Evolutionary conservation across 768 basidiomycete genomes (phyloP).

Genomic region (Boletus insuetus): DNA sequence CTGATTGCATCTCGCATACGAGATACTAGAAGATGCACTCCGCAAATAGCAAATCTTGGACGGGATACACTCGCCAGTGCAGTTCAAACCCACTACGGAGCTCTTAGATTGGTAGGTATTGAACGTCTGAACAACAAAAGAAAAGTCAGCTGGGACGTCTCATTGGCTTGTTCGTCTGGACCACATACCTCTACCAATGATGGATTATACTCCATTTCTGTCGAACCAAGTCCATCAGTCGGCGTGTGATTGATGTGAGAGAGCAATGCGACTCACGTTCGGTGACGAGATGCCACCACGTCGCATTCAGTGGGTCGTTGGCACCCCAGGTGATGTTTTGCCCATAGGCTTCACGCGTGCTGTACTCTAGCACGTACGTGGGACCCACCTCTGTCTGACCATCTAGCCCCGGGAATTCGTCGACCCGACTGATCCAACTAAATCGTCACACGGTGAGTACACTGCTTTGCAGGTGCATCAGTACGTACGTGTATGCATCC

Average conservation of each 20-base stretch:
- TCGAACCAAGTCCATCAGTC: not conserved
- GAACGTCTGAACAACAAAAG: constrained; percentile 43
- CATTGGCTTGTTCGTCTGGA: not conserved
- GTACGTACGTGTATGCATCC: constrained; percentile 67
- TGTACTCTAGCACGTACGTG: constrained; percentile 60
- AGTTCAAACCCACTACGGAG: constrained; percentile 48
- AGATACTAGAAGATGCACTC: constrained; percentile 62
- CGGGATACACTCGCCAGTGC: constrained; percentile 51
- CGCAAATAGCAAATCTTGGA: constrained; percentile 74
- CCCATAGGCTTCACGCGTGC: constrained; percentile 65
- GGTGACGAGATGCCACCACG: constrained; percentile 78
- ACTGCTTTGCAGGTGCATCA: no score
- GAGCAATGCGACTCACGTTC: constrained; percentile 43
- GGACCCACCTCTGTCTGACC: constrained; percentile 54
- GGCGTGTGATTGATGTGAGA: not conserved
- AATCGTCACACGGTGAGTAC: not conserved
- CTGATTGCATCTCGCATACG: constrained; percentile 52
- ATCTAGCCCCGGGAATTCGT: constrained; percentile 54
- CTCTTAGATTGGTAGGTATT: constrained; percentile 69
- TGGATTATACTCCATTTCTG: constrained; percentile 25
- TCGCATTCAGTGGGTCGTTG: constrained; percentile 68
- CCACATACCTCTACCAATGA: constrained; percentile 22
- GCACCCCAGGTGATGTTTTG: constrained; percentile 49
- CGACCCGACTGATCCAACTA: constrained; percentile 67
- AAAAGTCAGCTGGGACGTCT: no score